Base-by-base conservation (phyloP, 2,329 filamentous ascomycete genomes). In the Alternaria gaisen region DNA sequence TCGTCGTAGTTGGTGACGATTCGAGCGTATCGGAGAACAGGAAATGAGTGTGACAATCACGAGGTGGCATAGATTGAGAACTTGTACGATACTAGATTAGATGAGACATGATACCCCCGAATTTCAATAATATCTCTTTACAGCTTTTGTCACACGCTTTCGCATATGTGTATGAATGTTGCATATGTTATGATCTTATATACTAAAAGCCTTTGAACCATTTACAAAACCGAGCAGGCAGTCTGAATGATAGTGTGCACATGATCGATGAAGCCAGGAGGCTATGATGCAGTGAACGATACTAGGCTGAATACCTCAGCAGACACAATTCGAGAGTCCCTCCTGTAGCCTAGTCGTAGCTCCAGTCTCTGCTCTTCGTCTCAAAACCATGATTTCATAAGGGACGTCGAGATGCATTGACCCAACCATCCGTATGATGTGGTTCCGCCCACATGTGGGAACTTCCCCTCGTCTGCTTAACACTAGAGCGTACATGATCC, bases 1-100 rank as follows among this genome's bases (percentile, higher is more conserved):
- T 72, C 22, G 67, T 72, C 2, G 64, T 66, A 5, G 64, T 62
- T 2, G 55, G 54, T 20, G 57, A 65, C 40, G 59, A 61, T 14
- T 16, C 63, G 1, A 52, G 60, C 12, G 34, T 50, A 8, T 11
- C 48, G 12, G 60, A 53, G 26, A 59, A 18, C 8, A 55, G 34
- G 51, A 59, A 48, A 38, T 57, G 53, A 56, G n/a, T 9, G 18
- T 34, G 4, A 18, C 11, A 14, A 34, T 26, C 4, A 4, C 12
- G 3, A 11, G 3, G 18, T 24, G 11, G 28, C 3, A 16, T 26
- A 53, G 28, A 44, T 18, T n/a, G 26, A 24, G 14, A 16, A 53
- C 14, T 9, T 53, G 40, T 53, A 34, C 8, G 24, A 50, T 16
- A 50, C 12, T 26, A 38, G n/a, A n/a, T 36, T 26, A 41, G 24